Evolutionary conservation across 2,329 filamentous ascomycete genomes (phyloP), one percentile per base, ranked within the genome.

Genomic region (Tolypocladium guangdongense): DNA sequence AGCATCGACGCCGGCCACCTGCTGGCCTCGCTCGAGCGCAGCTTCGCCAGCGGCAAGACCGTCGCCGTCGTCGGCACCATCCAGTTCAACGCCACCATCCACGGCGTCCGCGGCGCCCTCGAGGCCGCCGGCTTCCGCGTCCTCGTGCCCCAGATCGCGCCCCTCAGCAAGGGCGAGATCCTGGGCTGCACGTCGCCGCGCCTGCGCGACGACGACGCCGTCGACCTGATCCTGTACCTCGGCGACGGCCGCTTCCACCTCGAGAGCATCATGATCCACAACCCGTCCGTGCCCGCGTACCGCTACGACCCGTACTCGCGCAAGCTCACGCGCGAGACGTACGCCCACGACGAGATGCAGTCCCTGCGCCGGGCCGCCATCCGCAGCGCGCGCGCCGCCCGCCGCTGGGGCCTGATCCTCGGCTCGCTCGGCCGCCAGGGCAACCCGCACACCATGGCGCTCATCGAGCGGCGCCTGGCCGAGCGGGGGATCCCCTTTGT

Each of bases 241-340:
- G 91, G 91, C 48, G 91, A 96, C 65, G 91, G 91, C 14, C 82
- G 91, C 55, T 96, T 96, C 74, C 93, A 99, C 68, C 86, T 99
- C 45, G 93, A 99, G 71, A 95, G 89, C 64, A 92, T 95, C 64
- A 99, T 99, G 92, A 99, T 99, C 60, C 93, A 97, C 66, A 99
- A 99, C 71, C 93, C 95, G 0, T 72, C 76, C 6, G 82, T 96
- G 37, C 88, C 92, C 0, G 92, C 95, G 2, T 99, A 96, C 71
- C 82, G 93, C 58, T 99, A 99, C 69, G 93, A 99, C 66, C 93
- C 95, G 0, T 99, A 99, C 72, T 93, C 90, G 12, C 83, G 92
- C 50, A 90, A 88, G 55, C 80, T 99, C 32, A 96, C 92, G 2
- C 85, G 88, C 59, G 95, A 99, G 71, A 86, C 81, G 27, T 99